A percentile compares a stretch with the other conserved stretches of the same genome.
phyloP scores from a whole-genome alignment of 2,329 filamentous ascomycete genomes.

The Sporothrix phasma region DNA sequence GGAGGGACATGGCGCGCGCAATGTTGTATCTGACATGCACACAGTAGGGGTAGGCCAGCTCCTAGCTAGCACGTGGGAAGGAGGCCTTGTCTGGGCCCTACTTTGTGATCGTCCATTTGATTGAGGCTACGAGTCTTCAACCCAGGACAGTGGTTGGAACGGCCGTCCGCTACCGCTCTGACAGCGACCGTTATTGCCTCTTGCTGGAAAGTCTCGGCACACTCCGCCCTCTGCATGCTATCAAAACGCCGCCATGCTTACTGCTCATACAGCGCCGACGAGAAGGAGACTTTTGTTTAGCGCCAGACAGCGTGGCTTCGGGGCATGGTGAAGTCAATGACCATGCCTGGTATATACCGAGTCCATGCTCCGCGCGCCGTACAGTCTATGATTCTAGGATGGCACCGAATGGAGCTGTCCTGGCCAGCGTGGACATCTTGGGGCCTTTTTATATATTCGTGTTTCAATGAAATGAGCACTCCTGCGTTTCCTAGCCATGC shows the following conservation, averaged over 20 bases:
- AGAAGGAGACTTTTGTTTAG: background rate
- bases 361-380: background rate
- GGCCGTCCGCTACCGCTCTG: too few relatives aligned
- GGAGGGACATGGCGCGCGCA: background rate
- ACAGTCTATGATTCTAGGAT: background rate
- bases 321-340: background rate
- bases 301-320: background rate
- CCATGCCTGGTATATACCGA: background rate
- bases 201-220: too few relatives aligned
- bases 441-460: background rate
- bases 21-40: too few relatives aligned
- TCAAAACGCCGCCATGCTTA: too few relatives aligned
- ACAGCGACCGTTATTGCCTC: too few relatives aligned
- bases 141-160: too few relatives aligned
- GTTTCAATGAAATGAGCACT: background rate
- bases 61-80: too few relatives aligned
- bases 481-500: background rate
- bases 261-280: too few relatives aligned
- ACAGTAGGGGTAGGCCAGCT: background rate
- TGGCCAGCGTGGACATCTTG: background rate
- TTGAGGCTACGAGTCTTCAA: too few relatives aligned
- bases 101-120: too few relatives aligned
- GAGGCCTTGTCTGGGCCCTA: too few relatives aligned
- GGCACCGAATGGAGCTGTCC: background rate
- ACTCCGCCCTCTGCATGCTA: too few relatives aligned